Conservation (phyloP, 2,329 filamentous ascomycete species). For the Epichloe brachyelytri region DNA sequence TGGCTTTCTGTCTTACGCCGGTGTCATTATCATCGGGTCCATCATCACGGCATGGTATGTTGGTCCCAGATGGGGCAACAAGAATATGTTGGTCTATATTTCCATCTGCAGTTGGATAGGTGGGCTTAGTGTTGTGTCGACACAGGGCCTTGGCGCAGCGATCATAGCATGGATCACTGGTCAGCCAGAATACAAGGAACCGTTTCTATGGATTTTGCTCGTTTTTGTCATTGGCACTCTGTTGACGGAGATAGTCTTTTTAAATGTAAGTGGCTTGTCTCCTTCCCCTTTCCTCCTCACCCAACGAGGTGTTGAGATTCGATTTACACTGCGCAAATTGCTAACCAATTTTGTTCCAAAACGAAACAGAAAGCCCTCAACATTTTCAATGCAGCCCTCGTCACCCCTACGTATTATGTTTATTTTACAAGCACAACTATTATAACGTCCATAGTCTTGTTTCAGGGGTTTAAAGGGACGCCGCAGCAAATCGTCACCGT, state of each 20-base stretch:
- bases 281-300: too few relatives aligned
- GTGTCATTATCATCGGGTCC: slow-evolving; percentile 66
- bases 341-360: not conserved
- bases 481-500: slow-evolving; percentile 71
- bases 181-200: slow-evolving; percentile 83
- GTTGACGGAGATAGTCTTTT: slow-evolving; percentile 83
- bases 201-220: slow-evolving; percentile 87
- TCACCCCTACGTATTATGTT: slow-evolving; percentile 97
- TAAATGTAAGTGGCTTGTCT: slow-evolving; percentile 57
- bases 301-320: too few relatives aligned
- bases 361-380: slow-evolving; percentile 81
- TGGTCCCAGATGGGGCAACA: slow-evolving; percentile 82
- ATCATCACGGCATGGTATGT: slow-evolving; percentile 63
- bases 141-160: slow-evolving; percentile 82
- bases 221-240: slow-evolving; percentile 86
- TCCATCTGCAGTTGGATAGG: slow-evolving; percentile 93
- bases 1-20: slow-evolving; percentile 74
- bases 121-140: slow-evolving; percentile 86
- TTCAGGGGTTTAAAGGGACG: slow-evolving; percentile 86
- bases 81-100: slow-evolving; percentile 95
- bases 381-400: slow-evolving; percentile 88
- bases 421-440: slow-evolving; percentile 96
- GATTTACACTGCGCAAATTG: not conserved
- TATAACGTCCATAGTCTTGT: slow-evolving; percentile 81
- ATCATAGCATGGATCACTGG: slow-evolving; percentile 79